Percentiles rank a stretch among this genome's conserved stretches.
These are phyloP conservation scores for Hanseniaspora pseudoguilliermondii DNA, from an alignment of 805 yeast genomes.

Conservation along the genomic window DNA sequence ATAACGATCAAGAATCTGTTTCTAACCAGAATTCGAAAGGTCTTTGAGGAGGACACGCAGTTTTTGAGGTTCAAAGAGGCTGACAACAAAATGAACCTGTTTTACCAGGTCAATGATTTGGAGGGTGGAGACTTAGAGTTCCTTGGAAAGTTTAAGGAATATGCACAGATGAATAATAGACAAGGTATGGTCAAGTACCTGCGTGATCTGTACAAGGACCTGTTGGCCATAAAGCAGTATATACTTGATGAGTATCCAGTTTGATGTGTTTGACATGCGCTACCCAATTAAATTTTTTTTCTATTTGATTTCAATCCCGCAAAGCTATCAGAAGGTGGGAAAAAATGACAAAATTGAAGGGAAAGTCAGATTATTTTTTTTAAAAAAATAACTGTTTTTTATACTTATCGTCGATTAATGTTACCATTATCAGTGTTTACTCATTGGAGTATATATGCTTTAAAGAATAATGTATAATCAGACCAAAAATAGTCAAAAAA, in stretches of 20 bases:
- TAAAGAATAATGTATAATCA: no score
- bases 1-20: slow-evolving; percentile 46
- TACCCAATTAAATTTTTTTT: slow-evolving; percentile 32
- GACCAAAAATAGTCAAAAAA: no score
- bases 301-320: slow-evolving; percentile 47
- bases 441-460: not conserved
- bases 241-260: slow-evolving; percentile 10
- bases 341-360: not conserved
- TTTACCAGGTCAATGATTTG: slow-evolving; percentile 5
- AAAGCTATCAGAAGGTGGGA: not conserved
- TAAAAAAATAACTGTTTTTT: not conserved
- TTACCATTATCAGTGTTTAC: no score
- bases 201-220: slow-evolving; percentile 5
- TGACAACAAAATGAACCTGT: not conserved
- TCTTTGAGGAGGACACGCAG: not conserved
- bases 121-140: slow-evolving; percentile 5
- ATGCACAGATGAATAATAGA: not conserved
- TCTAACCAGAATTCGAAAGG: slow-evolving; percentile 7
- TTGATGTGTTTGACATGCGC: slow-evolving; percentile 22
- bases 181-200: not conserved
- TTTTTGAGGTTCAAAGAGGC: not conserved
- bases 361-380: no score
- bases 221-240: not conserved
- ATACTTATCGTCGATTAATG: no score
- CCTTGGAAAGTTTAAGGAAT: slow-evolving; percentile 6